Base-by-base conservation (phyloP, 1,139 yeast species). In the Saccharomyces hybrid region DNA sequence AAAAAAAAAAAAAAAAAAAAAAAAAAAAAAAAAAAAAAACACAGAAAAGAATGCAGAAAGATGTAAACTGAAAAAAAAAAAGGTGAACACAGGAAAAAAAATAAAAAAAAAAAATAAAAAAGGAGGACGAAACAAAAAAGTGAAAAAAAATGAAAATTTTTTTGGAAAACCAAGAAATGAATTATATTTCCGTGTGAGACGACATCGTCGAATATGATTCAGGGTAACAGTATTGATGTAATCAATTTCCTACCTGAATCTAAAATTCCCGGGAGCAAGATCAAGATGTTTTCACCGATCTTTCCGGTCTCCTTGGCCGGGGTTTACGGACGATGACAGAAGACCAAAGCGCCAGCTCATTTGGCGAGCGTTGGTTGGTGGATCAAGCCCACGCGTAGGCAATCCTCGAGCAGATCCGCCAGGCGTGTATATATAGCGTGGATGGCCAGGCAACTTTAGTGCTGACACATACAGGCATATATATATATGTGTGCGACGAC, bases 341-440 rank as follows among this genome's bases (percentile, higher is more conserved):
- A 38, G 26, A 25, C 44, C 2, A 20, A 38, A 16, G 25, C 44
- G 25, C 44, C 44, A 38, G 25, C 7, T 38, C 44, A 38, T 38
- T 38, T 38, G 23, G 44, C n/a, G 44, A 38, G 25, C 44, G 23
- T 38, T 38, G 44, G 44, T 38, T 38, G 44, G 44, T 38, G 44
- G 44, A 38, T 38, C 44, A 38, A 38, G 44, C 44, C 44, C 44
- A 38, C 44, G 44, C 44, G 44, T 38, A 25, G 44, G 44, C 23
- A 38, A 38, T 38, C 44, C 44, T 38, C 44, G 44, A 38, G 44
- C 44, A 38, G 44, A 38, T 38, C 44, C 44, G 44, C 25, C 13
- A 16, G 44, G 25, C 13, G 25, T 38, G 44, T 38, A 38, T 38
- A 38, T 38, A 38, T 38, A 38, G 25, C 44, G 44, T 38, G 26